Evolutionary conservation across 768 basidiomycete genomes (phyloP).

Genomic region (Serendipita indica): DNA sequence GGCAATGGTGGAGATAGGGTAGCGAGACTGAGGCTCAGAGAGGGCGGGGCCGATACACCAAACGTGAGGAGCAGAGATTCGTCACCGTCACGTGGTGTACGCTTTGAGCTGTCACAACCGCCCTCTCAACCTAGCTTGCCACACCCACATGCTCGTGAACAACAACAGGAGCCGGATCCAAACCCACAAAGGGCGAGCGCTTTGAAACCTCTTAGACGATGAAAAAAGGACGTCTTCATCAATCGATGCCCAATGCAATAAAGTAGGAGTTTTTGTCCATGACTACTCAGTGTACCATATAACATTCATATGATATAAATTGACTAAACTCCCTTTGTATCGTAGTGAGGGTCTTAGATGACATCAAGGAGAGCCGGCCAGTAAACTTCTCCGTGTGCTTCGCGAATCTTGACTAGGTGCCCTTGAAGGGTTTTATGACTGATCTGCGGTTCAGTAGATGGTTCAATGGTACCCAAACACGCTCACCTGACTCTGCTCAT

Average conservation of each 20-base stretch:
- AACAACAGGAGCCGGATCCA: not conserved
- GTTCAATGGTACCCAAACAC: not conserved
- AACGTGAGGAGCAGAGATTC: not conserved
- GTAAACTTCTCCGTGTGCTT: not conserved
- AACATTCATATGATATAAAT: not conserved
- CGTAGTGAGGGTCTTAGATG: not conserved
- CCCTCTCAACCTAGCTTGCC: not conserved
- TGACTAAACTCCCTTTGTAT: not conserved
- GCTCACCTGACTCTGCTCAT: not conserved
- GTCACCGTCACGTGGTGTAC: not conserved
- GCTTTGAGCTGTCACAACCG: not conserved
- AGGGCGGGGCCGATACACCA: not conserved
- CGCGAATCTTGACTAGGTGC: not conserved
- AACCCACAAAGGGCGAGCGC: slow-evolving; percentile 3
- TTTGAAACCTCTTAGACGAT: not conserved
- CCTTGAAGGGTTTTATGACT: not conserved
- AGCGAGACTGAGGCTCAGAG: not conserved
- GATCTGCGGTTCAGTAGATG: not conserved
- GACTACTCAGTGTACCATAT: too few relatives aligned
- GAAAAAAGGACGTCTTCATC: not conserved
- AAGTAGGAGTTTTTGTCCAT: too few relatives aligned
- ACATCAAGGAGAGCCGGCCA: not conserved
- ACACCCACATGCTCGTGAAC: not conserved
- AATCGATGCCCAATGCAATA: not conserved
- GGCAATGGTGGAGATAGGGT: slow-evolving; percentile 8